Percentiles rank a stretch among this genome's conserved stretches.
These are phyloP conservation scores for Cercospora citrullina DNA, from an alignment of 2,329 filamentous ascomycete species.

Conservation along the genomic window DNA sequence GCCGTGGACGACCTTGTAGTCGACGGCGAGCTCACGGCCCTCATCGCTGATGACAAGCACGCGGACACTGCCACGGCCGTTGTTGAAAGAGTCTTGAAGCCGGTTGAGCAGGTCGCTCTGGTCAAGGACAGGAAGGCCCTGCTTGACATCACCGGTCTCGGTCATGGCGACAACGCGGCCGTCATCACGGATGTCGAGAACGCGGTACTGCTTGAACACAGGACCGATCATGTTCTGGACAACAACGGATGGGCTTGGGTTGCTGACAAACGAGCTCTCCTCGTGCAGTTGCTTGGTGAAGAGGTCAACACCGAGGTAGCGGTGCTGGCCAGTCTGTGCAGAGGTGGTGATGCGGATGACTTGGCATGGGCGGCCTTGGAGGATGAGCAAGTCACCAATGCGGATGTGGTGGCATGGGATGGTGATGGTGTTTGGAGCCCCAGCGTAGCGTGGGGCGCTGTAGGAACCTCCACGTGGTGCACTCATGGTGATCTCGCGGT, in stretches of 20 bases:
- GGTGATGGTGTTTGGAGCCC: conserved; percentile 78
- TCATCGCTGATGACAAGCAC: conserved; percentile 94
- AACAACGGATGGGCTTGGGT: conserved; percentile 92
- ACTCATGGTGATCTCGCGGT: conserved; percentile 48
- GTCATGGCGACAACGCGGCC: conserved; percentile 90
- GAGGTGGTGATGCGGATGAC: conserved; percentile 99
- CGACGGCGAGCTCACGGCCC: conserved; percentile 91
- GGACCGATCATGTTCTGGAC: conserved; percentile 99
- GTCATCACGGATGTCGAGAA: conserved; percentile 92
- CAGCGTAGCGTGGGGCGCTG: conserved; percentile 28
- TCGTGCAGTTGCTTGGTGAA: conserved; percentile 99
- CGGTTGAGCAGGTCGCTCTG: conserved; percentile 86
- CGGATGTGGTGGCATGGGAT: conserved; percentile 99
- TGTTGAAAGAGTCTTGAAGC: conserved; percentile 80
- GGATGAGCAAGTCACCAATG: conserved; percentile 96
- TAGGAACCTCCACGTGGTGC: conserved; percentile 37
- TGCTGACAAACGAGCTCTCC: conserved; percentile 96
- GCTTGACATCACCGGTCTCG: conserved; percentile 98
- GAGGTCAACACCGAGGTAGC: conserved; percentile 98
- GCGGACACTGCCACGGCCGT: conserved; percentile 88
- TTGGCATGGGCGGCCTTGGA: conserved; percentile 98
- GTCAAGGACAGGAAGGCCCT: conserved; percentile 87
- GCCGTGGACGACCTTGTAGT: conserved; percentile 97
- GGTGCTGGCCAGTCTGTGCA: conserved; percentile 96
- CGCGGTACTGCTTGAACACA: conserved; percentile 99